Evolutionary conservation across 805 yeast genomes (phyloP).

Genomic region (Starmerella floricola): DNA sequence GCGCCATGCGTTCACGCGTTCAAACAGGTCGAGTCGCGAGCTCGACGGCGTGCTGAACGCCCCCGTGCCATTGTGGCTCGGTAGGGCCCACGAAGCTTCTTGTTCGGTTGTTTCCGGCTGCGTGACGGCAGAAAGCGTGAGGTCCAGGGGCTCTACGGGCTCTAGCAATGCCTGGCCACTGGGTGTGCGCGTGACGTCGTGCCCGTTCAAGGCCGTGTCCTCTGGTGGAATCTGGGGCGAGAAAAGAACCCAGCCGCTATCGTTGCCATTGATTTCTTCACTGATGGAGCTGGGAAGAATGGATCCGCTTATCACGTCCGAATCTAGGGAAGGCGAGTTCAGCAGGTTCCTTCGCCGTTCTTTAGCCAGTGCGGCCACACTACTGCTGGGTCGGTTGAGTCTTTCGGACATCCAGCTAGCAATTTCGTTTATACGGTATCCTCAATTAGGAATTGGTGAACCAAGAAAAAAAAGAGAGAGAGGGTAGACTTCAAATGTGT

Average conservation of each 20-base stretch:
- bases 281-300: constrained; percentile 6
- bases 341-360: constrained; percentile 1
- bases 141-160: constrained; percentile 10
- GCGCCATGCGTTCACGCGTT: constrained; percentile 33
- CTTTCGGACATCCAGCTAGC: constrained; percentile 1
- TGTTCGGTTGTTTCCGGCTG: constrained; percentile 6
- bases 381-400: not conserved
- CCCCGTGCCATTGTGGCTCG: constrained; percentile 30
- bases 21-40: constrained; percentile 24
- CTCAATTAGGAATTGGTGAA: no score
- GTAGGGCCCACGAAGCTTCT: constrained; percentile 24
- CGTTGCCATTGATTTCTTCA: constrained; percentile 14
- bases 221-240: constrained; percentile 24
- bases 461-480: no score
- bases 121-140: constrained; percentile 1
- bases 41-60: constrained; percentile 19
- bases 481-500: no score
- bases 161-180: constrained; percentile 5
- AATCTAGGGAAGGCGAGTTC: constrained; percentile 16
- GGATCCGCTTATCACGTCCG: constrained; percentile 16
- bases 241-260: constrained; percentile 32
- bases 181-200: not conserved
- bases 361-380: not conserved
- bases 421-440: no score
- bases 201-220: not conserved